Percentiles rank a stretch among this genome's conserved stretches.
Evolutionary conservation across 129 eudicot genomes (phyloP).

Genomic region (Flaveria robusta): DNA sequence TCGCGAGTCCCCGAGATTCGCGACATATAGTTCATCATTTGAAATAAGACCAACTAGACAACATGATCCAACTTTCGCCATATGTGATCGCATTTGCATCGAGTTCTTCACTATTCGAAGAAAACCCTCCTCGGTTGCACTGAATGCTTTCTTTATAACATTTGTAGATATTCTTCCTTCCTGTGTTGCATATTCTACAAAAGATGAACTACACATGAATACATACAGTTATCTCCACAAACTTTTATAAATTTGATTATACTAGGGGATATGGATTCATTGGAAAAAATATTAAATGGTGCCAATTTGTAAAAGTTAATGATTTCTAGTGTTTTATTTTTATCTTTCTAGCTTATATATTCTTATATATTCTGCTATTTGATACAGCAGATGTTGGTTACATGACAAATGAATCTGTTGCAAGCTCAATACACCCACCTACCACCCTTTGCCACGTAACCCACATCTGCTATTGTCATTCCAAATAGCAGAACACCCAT

Average conservation of each 20-base stretch:
- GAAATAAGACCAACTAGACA: conserved; percentile 86
- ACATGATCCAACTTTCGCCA: conserved; percentile 89
- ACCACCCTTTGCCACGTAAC: no score
- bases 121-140: conserved; percentile 83
- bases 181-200: conserved; percentile 63
- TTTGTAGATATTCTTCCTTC: conserved; percentile 68
- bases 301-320: no score
- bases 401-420: no score
- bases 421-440: no score
- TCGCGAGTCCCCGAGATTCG: conserved; percentile 90
- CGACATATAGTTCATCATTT: conserved; percentile 66
- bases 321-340: no score
- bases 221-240: background rate
- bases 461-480: no score
- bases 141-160: conserved; percentile 79
- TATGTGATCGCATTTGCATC: conserved; percentile 55
- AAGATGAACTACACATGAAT: conserved; percentile 4
- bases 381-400: no score
- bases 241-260: background rate
- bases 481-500: no score
- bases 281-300: no score
- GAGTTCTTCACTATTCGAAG: conserved; percentile 61
- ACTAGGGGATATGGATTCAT: background rate
- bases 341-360: no score
- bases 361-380: no score